Percentiles rank a stretch among this genome's conserved stretches.
Conservation (phyloP, 2,329 filamentous ascomycete genomes). For the Cadophora malorum region DNA sequence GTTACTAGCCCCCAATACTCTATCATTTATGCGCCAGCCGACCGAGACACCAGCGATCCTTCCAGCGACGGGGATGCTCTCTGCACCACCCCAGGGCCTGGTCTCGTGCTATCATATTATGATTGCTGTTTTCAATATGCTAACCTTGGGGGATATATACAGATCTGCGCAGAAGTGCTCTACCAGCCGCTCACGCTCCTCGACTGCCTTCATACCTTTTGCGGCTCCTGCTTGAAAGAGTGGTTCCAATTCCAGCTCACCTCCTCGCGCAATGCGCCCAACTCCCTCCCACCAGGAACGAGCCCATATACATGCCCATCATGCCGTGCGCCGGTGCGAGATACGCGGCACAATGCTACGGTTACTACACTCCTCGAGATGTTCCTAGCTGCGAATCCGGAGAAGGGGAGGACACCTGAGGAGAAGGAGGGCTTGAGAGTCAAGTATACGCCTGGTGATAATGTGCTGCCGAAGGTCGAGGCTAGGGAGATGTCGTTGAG, state of each 20-base stretch:
- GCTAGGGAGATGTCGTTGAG: slow-evolving; percentile 57
- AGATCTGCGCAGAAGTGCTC: slow-evolving; percentile 97
- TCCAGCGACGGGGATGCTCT: slow-evolving; percentile 21
- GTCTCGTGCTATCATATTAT: slow-evolving; percentile 19
- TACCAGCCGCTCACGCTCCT: slow-evolving; percentile 90
- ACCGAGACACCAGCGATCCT: slow-evolving; percentile 18
- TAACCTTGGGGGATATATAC: slow-evolving; percentile 27
- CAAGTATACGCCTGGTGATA: slow-evolving; percentile 82
- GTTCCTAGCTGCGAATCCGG: slow-evolving; percentile 81
- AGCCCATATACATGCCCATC: slow-evolving; percentile 84
- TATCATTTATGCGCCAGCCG: slow-evolving; percentile 19
- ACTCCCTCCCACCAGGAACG: slow-evolving; percentile 34
- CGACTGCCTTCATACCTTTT: slow-evolving; percentile 95
- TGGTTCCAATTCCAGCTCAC: slow-evolving; percentile 83
- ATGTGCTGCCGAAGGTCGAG: slow-evolving; percentile 71
- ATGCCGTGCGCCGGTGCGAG: slow-evolving; percentile 85
- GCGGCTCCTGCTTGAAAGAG: slow-evolving; percentile 91
- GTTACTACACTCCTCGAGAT: slow-evolving; percentile 91
- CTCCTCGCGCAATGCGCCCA: slow-evolving; percentile 38
- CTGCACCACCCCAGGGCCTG: slow-evolving; percentile 25
- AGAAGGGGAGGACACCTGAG: slow-evolving; percentile 68
- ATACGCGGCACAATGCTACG: slow-evolving; percentile 88
- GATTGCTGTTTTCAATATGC: slow-evolving; percentile 19
- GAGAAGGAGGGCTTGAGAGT: slow-evolving; percentile 79
- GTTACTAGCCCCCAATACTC: slow-evolving; percentile 47